Base-by-base conservation (phyloP, 345 rosid species). In the Populus euphratica region DNA sequence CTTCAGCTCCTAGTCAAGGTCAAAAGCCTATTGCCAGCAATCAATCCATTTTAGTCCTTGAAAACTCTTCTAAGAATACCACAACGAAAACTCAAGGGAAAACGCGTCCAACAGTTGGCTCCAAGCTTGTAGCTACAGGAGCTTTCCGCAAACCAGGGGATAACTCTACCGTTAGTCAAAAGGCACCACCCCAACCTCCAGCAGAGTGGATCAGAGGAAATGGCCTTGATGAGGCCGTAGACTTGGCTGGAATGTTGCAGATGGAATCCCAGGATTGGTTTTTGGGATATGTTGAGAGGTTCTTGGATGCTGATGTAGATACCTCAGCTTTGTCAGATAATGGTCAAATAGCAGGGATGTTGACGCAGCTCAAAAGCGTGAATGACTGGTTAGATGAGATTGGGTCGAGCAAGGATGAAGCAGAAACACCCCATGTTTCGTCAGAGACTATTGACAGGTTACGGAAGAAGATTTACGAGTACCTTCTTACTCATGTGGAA, bases 191-290 rank as follows among this genome's bases (percentile, higher is more conserved):
- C 68, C 84, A 85, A 83, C 91, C 92, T 63, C 86, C 85, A 5
- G 79, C 85, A 8, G 95, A 93, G 74, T 96, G 99, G 99, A 85
- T 77, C 61, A 90, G 84, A 78, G 97, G 99, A 18, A 73, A 77
- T 2, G 87, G 97, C 70, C 88, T 93, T 2, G 87, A 83, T 8
- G 95, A 93, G 81, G 87, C 92, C 14, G 91, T 86, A 39, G 97
- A 93, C 86, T 82, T 96, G 70, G 92, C 93, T 0, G 93, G 89
- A 77, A 86, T 85, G 93, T 77, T 96, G 74, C 90, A 72, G 79
- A 83, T 81, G 89, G 94, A 93, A 52, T 92, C 95, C 11, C 96
- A 87, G 82, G 96, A 91, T 72, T 96, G 99, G 99, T 96, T 96
- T 86, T 70, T 96, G 81, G 90, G 93, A 64, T 96, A 88, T 38